Base-by-base conservation (phyloP, 2,329 filamentous ascomycete genomes). In the Seiridium unicorne region DNA sequence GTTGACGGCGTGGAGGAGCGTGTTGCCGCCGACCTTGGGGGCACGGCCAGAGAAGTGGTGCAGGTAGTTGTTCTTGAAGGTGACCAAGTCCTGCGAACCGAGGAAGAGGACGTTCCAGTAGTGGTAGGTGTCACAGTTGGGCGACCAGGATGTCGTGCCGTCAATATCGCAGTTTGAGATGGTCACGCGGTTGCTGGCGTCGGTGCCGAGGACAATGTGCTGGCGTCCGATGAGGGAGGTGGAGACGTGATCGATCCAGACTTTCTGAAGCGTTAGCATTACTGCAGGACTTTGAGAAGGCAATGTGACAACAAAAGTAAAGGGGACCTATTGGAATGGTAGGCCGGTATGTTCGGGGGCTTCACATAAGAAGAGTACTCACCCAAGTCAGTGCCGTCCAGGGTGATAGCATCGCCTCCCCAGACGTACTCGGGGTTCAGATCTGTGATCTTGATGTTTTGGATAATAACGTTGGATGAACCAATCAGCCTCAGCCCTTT, bases 91-190 rank as follows among this genome's bases (percentile, higher is more conserved):
- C 69, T 73, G 77, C 60, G 77, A 75, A n/a, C 85, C 85, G 46
- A 77, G 79, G 54, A 87, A 77, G 75, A 84, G 85, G 63, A 86
- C 71, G 36, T 73, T 79, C 83, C 85, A 87, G 80, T 87, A 87
- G 73, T 86, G 83, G 71, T 84, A 78, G 46, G 76, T 77, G 67
- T 87, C 76, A 72, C 85, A 88, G 51, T 79, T 83, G 4, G 85
- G 80, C 9, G 83, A 86, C 75, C 78, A 87, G 18, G 73, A 70
- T 40, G 79, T 79, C 32, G 70, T 69, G 51, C 85, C 85, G 67
- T 88, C 80, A 65, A 88, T 81, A 68, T 84, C 81, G 73, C 69
- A 78, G 79, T 88, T 87, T 65, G 84, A 84, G 70, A 88, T 80
- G 35, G 84, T 85, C 26, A 88, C 81, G 49, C 82, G 81, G 70